Percentiles rank a stretch among this genome's conserved stretches.
phyloP scores from a whole-genome alignment of 768 basidiomycete genomes.

The Trametes elegans region DNA sequence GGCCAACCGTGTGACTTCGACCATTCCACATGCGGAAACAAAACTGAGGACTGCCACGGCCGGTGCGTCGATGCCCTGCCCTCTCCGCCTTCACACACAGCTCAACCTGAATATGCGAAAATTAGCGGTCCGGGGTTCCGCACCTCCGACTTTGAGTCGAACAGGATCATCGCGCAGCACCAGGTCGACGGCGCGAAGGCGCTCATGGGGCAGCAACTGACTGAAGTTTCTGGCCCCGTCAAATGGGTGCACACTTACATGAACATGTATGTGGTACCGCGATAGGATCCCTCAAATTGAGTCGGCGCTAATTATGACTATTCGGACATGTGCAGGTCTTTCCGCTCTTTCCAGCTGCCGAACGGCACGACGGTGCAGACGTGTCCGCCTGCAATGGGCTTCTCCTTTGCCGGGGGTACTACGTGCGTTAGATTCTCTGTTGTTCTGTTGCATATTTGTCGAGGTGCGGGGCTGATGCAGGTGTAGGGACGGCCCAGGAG shows the following conservation, averaged over 20 bases:
- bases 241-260: slow-evolving; percentile 70
- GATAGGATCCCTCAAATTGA: too few species aligned
- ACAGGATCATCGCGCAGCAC: slow-evolving; percentile 63
- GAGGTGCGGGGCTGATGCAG: not conserved
- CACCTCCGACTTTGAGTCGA: slow-evolving; percentile 74
- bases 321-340: slow-evolving; percentile 43
- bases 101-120: not conserved
- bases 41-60: slow-evolving; percentile 65
- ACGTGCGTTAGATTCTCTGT: slow-evolving; percentile 45
- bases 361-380: slow-evolving; percentile 69
- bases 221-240: slow-evolving; percentile 55
- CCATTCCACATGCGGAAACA: slow-evolving; percentile 74
- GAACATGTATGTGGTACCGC: slow-evolving; percentile 51
- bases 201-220: slow-evolving; percentile 52
- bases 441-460: not conserved
- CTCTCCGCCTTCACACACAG: not conserved
- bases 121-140: slow-evolving; percentile 72
- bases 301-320: not conserved
- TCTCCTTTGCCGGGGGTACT: slow-evolving; percentile 76
- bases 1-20: slow-evolving; percentile 68
- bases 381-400: slow-evolving; percentile 79
- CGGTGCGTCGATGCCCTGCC: slow-evolving; percentile 41
- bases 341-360: slow-evolving; percentile 57
- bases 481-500: slow-evolving; percentile 73
- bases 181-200: slow-evolving; percentile 69